Conservation (phyloP, 2,329 filamentous ascomycete species). For the Esteya vermicola region DNA sequence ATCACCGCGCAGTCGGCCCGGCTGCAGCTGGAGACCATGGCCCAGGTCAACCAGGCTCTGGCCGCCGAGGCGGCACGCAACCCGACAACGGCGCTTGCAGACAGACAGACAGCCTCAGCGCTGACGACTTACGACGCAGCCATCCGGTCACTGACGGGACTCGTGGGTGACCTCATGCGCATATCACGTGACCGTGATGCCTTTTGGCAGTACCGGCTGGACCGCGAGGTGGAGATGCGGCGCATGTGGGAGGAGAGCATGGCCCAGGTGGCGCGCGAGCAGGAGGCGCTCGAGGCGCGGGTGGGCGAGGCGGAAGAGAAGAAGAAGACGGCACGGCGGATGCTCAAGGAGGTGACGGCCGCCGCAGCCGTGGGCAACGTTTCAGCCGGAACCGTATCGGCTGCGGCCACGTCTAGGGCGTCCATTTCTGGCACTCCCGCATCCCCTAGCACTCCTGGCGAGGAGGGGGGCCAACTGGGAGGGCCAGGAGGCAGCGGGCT, state of each 20-base stretch:
- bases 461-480: not conserved
- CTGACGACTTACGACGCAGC: conserved; percentile 78
- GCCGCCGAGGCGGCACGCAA: conserved; percentile 56
- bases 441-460: too few species aligned
- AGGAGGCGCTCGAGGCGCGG: conserved; percentile 76
- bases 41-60: conserved; percentile 71
- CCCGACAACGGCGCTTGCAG: conserved; percentile 58
- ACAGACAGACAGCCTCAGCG: conserved; percentile 63
- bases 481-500: not conserved
- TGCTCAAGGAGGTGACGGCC: conserved; percentile 60
- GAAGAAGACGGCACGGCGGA: conserved; percentile 76
- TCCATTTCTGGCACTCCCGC: too few species aligned
- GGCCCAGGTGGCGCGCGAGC: conserved; percentile 89
- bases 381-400: too few species aligned
- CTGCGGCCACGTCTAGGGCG: too few species aligned
- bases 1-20: conserved; percentile 94
- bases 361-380: conserved; percentile 15
- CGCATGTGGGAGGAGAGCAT: conserved; percentile 99
- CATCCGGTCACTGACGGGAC: conserved; percentile 70
- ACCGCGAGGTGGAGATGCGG: conserved; percentile 80
- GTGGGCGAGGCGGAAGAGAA: conserved; percentile 86
- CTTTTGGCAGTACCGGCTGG: conserved; percentile 92
- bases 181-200: conserved; percentile 90
- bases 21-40: conserved; percentile 80
- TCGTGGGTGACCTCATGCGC: conserved; percentile 75